Evolutionary conservation across 2,329 filamentous ascomycete genomes (phyloP).

Genomic region (Colletotrichum trifolii): DNA sequence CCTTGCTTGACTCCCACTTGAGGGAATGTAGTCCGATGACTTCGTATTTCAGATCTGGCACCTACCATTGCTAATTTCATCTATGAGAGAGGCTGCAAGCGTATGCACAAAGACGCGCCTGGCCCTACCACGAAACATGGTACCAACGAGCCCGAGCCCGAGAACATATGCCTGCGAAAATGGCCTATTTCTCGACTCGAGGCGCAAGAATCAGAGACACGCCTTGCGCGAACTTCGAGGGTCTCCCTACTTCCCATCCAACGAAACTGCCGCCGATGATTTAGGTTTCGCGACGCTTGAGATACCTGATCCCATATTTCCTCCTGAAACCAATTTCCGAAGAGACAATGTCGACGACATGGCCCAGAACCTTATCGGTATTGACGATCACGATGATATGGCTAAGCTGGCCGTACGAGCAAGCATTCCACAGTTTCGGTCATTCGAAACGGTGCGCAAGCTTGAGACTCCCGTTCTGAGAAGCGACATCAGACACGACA

Average conservation of each 20-base stretch:
- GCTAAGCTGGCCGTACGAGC: constrained; percentile 21
- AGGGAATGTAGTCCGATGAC: too few relatives aligned
- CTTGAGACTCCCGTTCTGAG: constrained; percentile 26
- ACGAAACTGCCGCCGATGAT: neutral
- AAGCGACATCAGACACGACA: constrained; percentile 24
- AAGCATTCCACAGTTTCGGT: constrained; percentile 1
- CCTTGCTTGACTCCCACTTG: too few relatives aligned
- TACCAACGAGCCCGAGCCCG: too few relatives aligned
- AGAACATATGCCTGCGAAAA: too few relatives aligned
- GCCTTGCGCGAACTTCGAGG: neutral
- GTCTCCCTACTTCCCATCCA: constrained; percentile 2
- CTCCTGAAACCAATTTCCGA: neutral
- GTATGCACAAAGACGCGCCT: too few relatives aligned
- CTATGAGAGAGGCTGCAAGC: too few relatives aligned
- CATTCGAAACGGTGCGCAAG: neutral
- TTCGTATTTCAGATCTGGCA: too few relatives aligned
- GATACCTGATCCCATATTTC: constrained; percentile 6
- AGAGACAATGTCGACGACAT: neutral
- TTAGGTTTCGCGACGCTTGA: neutral
- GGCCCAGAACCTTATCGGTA: neutral
- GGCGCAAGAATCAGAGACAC: too few relatives aligned
- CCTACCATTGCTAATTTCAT: too few relatives aligned
- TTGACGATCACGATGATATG: neutral
- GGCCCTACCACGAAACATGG: too few relatives aligned
- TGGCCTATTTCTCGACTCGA: too few relatives aligned